phyloP scores from a whole-genome alignment of 345 rosid species.

The Euphorbia peplus region DNA sequence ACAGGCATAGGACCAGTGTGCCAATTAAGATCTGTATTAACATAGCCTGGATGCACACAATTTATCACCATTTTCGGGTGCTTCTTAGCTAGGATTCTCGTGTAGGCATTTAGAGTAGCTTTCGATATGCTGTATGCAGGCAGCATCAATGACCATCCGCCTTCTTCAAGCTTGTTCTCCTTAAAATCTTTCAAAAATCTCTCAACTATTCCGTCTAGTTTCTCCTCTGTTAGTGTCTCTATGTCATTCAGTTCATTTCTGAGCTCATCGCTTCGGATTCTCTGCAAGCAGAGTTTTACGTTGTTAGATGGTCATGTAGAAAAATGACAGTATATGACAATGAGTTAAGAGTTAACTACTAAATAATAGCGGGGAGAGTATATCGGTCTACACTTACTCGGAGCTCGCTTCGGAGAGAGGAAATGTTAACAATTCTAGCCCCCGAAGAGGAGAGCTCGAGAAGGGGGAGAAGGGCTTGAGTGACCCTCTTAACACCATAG shows the following conservation, averaged over 20 bases:
- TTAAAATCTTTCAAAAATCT: constrained; percentile 38
- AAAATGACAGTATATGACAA: too few species aligned
- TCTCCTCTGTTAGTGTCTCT: constrained; percentile 39
- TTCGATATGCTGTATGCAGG: constrained; percentile 55
- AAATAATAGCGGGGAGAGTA: too few species aligned
- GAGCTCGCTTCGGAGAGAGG: constrained; percentile 49
- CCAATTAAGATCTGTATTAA: constrained; percentile 45
- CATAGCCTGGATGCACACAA: constrained; percentile 55
- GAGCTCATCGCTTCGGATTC: constrained; percentile 31
- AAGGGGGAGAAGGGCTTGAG: constrained; percentile 46
- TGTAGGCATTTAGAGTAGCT: constrained; percentile 49
- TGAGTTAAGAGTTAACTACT: too few species aligned
- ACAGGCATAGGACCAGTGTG: constrained; percentile 41
- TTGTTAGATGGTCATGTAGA: too few species aligned
- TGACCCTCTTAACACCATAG: constrained; percentile 38
- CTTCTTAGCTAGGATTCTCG: constrained; percentile 47
- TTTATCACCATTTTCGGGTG: constrained; percentile 45
- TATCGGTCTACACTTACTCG: constrained; percentile 10
- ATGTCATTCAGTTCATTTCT: constrained; percentile 40
- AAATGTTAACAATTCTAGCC: constrained; percentile 49
- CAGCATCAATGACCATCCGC: constrained; percentile 53
- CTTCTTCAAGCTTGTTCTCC: constrained; percentile 38
- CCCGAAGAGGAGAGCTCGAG: constrained; percentile 43
- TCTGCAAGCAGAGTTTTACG: constrained; percentile 36
- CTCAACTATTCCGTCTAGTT: constrained; percentile 33